Conservation (phyloP, 345 rosid genomes). For the Lepidium africanum region DNA sequence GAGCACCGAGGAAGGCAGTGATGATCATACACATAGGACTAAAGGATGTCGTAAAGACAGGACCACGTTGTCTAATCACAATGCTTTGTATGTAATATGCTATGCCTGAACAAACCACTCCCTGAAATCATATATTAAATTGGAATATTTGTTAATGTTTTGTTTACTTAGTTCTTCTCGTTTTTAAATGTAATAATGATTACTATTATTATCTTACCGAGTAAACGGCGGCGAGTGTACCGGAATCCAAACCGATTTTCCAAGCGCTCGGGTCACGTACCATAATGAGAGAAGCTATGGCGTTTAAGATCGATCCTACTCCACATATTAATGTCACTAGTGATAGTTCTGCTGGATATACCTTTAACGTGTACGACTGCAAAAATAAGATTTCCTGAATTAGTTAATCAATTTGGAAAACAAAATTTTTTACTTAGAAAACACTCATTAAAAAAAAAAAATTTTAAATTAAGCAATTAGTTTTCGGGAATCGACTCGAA, state of each 20-base stretch:
- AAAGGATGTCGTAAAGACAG: slow-evolving; percentile 74
- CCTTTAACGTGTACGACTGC: slow-evolving; percentile 59
- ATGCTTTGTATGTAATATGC: slow-evolving; percentile 77
- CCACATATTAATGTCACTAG: slow-evolving; percentile 65
- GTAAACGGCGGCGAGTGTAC: slow-evolving; percentile 73
- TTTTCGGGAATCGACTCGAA: background rate
- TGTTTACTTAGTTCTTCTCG: too few species aligned
- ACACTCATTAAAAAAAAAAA: too few species aligned
- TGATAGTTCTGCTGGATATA: slow-evolving; percentile 83
- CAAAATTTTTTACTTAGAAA: too few species aligned
- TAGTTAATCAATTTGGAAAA: background rate
- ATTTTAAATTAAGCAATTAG: too few species aligned
- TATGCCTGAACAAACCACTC: slow-evolving; percentile 80
- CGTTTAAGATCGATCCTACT: slow-evolving; percentile 55
- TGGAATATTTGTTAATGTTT: too few species aligned
- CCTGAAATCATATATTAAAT: slow-evolving; percentile 25
- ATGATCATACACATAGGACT: slow-evolving; percentile 85
- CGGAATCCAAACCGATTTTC: slow-evolving; percentile 64
- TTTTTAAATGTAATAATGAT: too few species aligned
- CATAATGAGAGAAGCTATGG: slow-evolving; percentile 44
- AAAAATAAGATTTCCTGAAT: background rate
- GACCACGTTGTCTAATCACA: slow-evolving; percentile 63
- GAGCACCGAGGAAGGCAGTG: slow-evolving; percentile 56
- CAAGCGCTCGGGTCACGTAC: slow-evolving; percentile 67
- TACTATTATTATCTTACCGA: slow-evolving; percentile 33